phyloP scores from a whole-genome alignment of 139 green algal genomes.

The Coelastrella sp. region DNA sequence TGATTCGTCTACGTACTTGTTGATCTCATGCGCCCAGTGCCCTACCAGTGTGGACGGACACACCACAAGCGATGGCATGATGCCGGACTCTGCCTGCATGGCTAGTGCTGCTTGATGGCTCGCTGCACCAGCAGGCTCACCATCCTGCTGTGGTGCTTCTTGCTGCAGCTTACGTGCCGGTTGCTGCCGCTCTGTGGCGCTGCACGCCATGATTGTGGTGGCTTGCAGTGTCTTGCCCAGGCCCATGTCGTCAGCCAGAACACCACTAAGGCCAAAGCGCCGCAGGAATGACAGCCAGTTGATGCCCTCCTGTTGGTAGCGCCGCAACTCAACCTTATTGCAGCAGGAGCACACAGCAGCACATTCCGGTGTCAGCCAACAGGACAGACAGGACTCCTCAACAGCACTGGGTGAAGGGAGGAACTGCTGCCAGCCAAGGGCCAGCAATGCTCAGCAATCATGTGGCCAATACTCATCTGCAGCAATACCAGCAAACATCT shows the following conservation, averaged over 20 bases:
- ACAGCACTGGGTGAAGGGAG: background rate
- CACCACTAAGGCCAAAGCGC: conserved; percentile 92
- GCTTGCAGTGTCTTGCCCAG: conserved; percentile 73
- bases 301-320: conserved; percentile 96
- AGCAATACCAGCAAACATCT: no score
- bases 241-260: conserved; percentile 98
- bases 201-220: conserved; percentile 81
- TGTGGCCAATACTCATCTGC: background rate
- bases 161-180: conserved; percentile 8
- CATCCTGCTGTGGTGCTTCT: background rate
- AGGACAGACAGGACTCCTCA: background rate
- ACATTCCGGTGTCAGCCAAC: background rate
- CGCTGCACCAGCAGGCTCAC: background rate
- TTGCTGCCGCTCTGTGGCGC: conserved; percentile 36
- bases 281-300: conserved; percentile 98
- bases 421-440: background rate
- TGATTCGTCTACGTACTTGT: conserved; percentile 73
- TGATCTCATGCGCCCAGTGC: conserved; percentile 94
- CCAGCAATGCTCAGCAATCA: background rate
- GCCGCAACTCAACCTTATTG: conserved; percentile 74
- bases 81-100: background rate
- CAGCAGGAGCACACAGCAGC: background rate
- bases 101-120: conserved; percentile 23
- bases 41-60: conserved; percentile 95
- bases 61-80: conserved; percentile 82